These are phyloP conservation scores for Globisporangium megalacanthum DNA, from an alignment of 352 stramenopile genomes.

Conservation along the genomic window DNA sequence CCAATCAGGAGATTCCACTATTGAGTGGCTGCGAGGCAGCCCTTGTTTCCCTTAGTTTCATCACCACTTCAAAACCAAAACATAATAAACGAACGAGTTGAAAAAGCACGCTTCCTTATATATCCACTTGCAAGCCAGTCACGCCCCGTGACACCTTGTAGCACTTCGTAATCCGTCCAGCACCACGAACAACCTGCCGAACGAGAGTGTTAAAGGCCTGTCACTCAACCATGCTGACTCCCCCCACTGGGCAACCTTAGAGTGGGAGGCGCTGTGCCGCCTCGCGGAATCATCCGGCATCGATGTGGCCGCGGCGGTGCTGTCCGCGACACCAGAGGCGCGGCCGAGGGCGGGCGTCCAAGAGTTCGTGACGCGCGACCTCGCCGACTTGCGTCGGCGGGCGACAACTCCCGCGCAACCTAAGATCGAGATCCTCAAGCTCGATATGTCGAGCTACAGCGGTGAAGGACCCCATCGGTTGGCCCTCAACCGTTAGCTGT, in stretches of 20 bases:
- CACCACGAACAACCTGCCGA: not conserved
- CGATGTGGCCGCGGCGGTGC: too few species aligned
- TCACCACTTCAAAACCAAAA: too few species aligned
- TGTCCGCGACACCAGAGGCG: too few species aligned
- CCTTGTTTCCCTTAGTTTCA: too few species aligned
- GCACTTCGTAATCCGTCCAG: not conserved
- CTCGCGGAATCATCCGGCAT: not conserved
- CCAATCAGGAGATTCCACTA: too few species aligned
- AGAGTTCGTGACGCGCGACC: conserved; percentile 1
- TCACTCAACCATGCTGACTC: not conserved
- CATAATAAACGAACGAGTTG: not conserved
- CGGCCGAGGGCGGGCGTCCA: not conserved
- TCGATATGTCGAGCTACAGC: too few species aligned
- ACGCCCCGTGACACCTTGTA: too few species aligned
- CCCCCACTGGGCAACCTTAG: not conserved
- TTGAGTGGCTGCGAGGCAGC: too few species aligned
- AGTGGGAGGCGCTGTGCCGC: not conserved
- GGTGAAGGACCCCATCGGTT: not conserved
- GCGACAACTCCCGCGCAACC: not conserved
- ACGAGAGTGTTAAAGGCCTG: not conserved
- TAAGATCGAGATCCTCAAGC: not conserved
- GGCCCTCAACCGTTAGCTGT: not conserved
- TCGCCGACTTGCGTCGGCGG: not conserved
- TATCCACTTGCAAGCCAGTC: not conserved
- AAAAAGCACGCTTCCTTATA: too few species aligned